Conservation (phyloP, 306 rosid species). For the Adenanthera pavonina region DNA sequence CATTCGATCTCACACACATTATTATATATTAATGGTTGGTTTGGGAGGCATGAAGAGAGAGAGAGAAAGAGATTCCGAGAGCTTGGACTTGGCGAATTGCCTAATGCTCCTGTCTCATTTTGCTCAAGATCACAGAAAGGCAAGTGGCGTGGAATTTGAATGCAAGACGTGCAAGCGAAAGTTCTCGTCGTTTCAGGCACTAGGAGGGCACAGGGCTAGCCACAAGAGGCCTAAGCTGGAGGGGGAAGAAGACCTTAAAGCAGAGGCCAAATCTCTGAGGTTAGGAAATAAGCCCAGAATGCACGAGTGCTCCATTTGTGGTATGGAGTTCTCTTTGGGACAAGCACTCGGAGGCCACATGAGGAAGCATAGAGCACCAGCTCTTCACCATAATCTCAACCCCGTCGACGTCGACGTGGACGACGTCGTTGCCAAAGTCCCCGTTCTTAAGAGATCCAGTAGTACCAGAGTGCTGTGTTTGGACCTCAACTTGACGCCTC, state of each 20-base stretch:
- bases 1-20: neutral
- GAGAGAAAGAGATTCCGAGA: neutral
- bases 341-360: slow-evolving; percentile 94
- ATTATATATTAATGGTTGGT: too few relatives aligned
- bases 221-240: slow-evolving; percentile 55
- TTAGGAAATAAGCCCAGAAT: slow-evolving; percentile 42
- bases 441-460: slow-evolving; percentile 38
- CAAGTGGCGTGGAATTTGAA: slow-evolving; percentile 39
- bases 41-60: neutral
- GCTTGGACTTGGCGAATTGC: slow-evolving; percentile 43
- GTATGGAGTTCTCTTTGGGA: slow-evolving; percentile 64
- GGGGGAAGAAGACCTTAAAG: slow-evolving; percentile 21
- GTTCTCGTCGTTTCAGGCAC: slow-evolving; percentile 82
- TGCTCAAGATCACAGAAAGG: slow-evolving; percentile 7
- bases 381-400: neutral
- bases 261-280: slow-evolving; percentile 4
- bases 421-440: slow-evolving; percentile 23
- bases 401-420: neutral
- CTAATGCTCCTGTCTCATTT: slow-evolving; percentile 49
- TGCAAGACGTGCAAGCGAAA: slow-evolving; percentile 86
- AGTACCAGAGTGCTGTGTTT: slow-evolving; percentile 43
- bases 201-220: slow-evolving; percentile 89
- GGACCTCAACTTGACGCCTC: slow-evolving; percentile 83
- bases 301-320: slow-evolving; percentile 74
- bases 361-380: slow-evolving; percentile 61